phyloP scores from a whole-genome alignment of 1,284 basidiomycete genomes.

The Tilletiopsis washingtonensis region DNA sequence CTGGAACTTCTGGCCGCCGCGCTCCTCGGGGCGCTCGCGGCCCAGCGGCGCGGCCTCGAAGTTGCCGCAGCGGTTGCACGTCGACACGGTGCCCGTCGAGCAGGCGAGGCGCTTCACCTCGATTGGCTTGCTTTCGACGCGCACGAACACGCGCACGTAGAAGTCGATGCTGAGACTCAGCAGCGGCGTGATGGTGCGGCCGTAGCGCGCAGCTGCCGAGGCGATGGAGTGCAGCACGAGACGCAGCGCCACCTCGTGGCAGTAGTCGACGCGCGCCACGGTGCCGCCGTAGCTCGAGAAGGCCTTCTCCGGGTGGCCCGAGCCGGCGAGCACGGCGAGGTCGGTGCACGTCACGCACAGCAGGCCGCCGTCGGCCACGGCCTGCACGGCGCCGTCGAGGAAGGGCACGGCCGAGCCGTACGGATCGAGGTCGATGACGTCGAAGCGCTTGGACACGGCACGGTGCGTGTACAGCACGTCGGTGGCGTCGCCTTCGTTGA shows the following conservation, averaged over 20 bases:
- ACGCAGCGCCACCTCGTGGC: conserved; percentile 59
- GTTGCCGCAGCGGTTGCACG: conserved; percentile 35
- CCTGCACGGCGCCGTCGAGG: conserved; percentile 91
- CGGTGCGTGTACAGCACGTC: conserved; percentile 86
- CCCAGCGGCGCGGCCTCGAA: conserved; percentile 34
- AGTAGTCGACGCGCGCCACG: conserved; percentile 82
- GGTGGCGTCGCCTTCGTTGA: conserved; percentile 44
- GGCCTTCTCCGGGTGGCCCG: conserved; percentile 79
- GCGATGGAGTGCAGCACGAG: conserved; percentile 79
- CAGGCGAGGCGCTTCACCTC: conserved; percentile 70
- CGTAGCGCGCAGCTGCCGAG: conserved; percentile 80
- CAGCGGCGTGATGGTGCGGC: conserved; percentile 82
- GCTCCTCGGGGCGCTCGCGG: conserved; percentile 25
- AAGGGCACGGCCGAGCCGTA: conserved; percentile 97
- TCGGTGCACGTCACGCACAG: conserved; percentile 96
- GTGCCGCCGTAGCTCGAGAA: conserved; percentile 71
- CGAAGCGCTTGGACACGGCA: conserved; percentile 64
- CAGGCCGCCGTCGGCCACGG: conserved; percentile 69
- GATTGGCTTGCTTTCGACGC: conserved; percentile 65
- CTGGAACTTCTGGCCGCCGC: conserved; percentile 51
- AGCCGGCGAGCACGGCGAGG: conserved; percentile 82
- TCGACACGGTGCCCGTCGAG: conserved; percentile 37
- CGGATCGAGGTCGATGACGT: conserved; percentile 92
- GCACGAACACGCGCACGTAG: conserved; percentile 86
- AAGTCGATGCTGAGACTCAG: conserved; percentile 94